Evolutionary conservation across 2,329 filamentous ascomycete species (phyloP), one percentile per base, ranked within the genome.

Genomic region (Fusarium siculi): DNA sequence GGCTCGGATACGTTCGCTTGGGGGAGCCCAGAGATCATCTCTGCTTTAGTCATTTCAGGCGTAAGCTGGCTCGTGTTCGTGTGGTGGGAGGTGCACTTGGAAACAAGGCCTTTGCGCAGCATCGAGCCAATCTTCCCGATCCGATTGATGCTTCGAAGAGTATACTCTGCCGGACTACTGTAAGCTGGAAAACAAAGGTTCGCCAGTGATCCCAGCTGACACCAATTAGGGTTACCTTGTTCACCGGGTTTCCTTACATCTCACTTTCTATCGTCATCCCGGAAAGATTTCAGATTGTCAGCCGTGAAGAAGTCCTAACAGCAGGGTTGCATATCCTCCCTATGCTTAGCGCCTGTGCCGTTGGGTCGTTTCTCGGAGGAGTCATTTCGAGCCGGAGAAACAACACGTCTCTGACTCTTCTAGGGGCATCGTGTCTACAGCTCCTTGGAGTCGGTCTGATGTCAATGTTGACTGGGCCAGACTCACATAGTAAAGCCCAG

Each of bases 221-320:
- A n/a, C 25, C 60, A 32, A n/a, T 34, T 7, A 89, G 87, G 21
- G 85, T 87, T 32, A 90, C 88, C 5, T 80, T 91, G 21, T 82
- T 91, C 23, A 87, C 86, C 1, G 89, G 89, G 4, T 89, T 88
- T 57, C 83, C 86, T 1, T 91, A 90, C 68, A 86, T 91, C 28
- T 82, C 87, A 9, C 83, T 90, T n/a, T 85, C 88, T 18, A 86
- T 91, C 63, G 84, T 87, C 37, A 84, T 92, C 9, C 89, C 90
- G 2, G 87, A 91, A 71, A 82, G 88, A 11, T 89, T 90, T 55
- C 89, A 91, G 68, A 87, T 91, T 42, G 85, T 90, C 58, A 87
- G 90, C 69, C 82, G 81, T 10, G 84, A 90, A 54, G 84, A 80
- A 37, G 84, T 87, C 0, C 82, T 91, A 30, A 84, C 84, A 75